phyloP scores from a whole-genome alignment of 345 rosid species.

The Gossypium bickii region DNA sequence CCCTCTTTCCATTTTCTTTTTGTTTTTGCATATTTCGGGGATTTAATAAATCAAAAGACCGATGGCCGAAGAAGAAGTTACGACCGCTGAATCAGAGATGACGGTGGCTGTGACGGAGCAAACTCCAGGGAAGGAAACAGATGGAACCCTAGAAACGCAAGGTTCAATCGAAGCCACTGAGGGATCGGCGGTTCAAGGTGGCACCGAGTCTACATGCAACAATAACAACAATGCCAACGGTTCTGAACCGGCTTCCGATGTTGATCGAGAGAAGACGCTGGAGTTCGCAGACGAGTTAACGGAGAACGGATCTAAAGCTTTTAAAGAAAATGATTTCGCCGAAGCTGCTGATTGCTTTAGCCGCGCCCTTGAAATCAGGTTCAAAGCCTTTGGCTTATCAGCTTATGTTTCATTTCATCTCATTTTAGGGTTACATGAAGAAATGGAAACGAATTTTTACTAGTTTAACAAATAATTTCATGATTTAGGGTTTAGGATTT shows the following conservation, averaged over 20 bases:
- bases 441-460: not conserved
- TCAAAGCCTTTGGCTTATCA: not conserved
- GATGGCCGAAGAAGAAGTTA: constrained; percentile 45
- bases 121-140: not conserved
- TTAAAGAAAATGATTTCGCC: constrained; percentile 54
- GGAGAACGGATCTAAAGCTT: constrained; percentile 54
- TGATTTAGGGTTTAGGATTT: not conserved
- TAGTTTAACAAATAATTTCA: not conserved
- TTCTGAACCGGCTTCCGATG: constrained; percentile 33
- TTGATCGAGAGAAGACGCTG: constrained; percentile 47
- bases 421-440: not conserved
- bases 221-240: constrained; percentile 41
- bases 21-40: not conserved
- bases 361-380: constrained; percentile 96
- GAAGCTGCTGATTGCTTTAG: constrained; percentile 95
- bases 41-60: not conserved
- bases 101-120: constrained; percentile 22
- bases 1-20: not conserved
- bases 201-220: constrained; percentile 63
- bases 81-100: constrained; percentile 24
- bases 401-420: not conserved
- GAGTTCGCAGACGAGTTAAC: constrained; percentile 62
- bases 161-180: constrained; percentile 45
- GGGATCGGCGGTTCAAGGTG: constrained; percentile 42
- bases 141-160: constrained; percentile 30